Base-by-base conservation (phyloP, 202 grass and related monocot genomes). In the Zoysia matrella region DNA sequence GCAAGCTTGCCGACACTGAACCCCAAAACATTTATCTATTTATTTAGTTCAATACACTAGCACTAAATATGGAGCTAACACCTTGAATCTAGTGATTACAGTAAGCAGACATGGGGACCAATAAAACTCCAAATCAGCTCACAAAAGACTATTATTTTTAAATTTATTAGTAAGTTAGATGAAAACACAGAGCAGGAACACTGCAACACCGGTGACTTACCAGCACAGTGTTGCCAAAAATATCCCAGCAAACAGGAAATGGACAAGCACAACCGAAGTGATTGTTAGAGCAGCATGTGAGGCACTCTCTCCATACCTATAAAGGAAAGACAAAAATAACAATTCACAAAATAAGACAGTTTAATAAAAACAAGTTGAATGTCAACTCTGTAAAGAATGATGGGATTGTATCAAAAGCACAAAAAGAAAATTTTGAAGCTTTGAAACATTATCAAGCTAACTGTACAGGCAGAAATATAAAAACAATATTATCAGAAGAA, bases 211-310 rank as follows among this genome's bases (percentile, higher is more conserved):
- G 1, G 67, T 88, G 3, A 52, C 90, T 85, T 97, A 98, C 95
- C 95, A 98, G 85, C 88, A 94, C 77, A 88, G 86, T 81, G 95
- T 98, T 9, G 96, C 83, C 77, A 98, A 82, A 85, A 92, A 53
- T 61, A 87, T 86, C 76, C 96, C 96, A 69, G 91, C 85, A 88
- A 93, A 93, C 76, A 95, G 75, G 85, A 98, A 98, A 92, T 98
- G 92, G 52, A 90, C 65, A 75, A 88, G 58, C 75, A 93, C 87
- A 83, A 90, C 96, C 4, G 85, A 95, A 71, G 85, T 81, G 80
- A 98, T 87, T 80, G 90, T 93, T 63, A 95, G 86, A 84, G 89
- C 83, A 81, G 83, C 89, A 90, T 92, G 89, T 65, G 77, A 65
- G 7, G 85, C 84, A 89, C 80, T 98, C 80, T 81, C 85, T 75